Base-by-base conservation (phyloP, 768 basidiomycete species). In the Suillus weaverae region DNA sequence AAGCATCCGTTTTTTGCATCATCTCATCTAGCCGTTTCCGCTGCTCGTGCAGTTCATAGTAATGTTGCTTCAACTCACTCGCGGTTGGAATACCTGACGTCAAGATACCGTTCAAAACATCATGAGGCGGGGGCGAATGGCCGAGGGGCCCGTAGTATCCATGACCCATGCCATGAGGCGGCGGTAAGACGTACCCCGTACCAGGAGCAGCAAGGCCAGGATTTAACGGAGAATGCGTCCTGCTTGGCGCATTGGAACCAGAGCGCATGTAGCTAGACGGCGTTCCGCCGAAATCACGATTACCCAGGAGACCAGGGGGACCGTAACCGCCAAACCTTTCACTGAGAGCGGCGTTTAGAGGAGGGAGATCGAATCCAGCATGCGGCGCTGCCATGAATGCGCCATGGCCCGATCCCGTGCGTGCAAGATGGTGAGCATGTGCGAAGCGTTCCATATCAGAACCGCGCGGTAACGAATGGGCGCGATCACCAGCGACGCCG, bases 11-110 rank as follows among this genome's bases (percentile, higher is more conserved):
- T 77, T 82, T 85, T 68, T 88, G 84, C 64, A 92, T 75, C 86
- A 94, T 82, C 72, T 91, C 91, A 76, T 92, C 85, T 78, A 90
- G 79, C 73, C 83, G 79, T 70, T 78, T 79, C 75, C 86, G 86
- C 72, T 90, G 83, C 70, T 88, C 86, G 5, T 79, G 76, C 62
- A 95, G 80, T 70, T 88, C 84, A 22, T 77, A 69, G 70, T 91
- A 92, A 73, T 94, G 92, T 62, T 86, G 79, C 75, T 89, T 89
- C 67, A 94, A 77, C 68, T 94, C 93, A 8, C 70, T 71, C 60
- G 84, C 70, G 18, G 85, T 86, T 56, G 84, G 84, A 18, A 85
- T 60, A 32, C 62, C 50, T 8, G 73, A 44, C 14, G 70, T 16
- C 66, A 71, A 62, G 26, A 68, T 70, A 38, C 71, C 75, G 44